These are phyloP conservation scores for Staphylotrichum longicolle DNA, from an alignment of 495 filamentous ascomycete genomes.

Conservation along the genomic window DNA sequence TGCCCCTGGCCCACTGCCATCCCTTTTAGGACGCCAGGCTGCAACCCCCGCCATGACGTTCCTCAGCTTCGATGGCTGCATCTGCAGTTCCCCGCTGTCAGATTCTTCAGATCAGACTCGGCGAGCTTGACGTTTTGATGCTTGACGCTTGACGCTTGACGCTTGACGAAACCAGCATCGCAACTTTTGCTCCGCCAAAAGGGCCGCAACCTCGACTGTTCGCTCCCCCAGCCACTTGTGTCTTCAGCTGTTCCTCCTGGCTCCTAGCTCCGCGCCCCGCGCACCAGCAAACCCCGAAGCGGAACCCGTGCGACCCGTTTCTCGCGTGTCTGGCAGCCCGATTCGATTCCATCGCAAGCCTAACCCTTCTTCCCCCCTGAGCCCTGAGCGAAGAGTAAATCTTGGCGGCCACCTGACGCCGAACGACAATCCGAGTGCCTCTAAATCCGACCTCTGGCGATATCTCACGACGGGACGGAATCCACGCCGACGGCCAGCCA, in stretches of 20 bases:
- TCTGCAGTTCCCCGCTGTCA: not conserved
- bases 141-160: too few species aligned
- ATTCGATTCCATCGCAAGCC: conserved; percentile 5
- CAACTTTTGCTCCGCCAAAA: too few species aligned
- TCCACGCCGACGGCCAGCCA: too few species aligned
- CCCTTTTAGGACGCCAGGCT: not conserved
- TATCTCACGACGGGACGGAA: too few species aligned
- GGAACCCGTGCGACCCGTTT: not conserved
- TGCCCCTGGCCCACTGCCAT: too few species aligned
- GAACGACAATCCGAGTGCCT: not conserved
- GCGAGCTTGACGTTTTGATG: too few species aligned
- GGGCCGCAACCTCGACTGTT: too few species aligned
- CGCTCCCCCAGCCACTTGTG: too few species aligned
- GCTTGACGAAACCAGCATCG: too few species aligned
- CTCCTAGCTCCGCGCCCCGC: not conserved
- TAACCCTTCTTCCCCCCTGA: too few species aligned
- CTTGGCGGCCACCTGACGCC: not conserved
- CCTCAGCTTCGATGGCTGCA: conserved; percentile 23
- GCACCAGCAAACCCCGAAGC: not conserved
- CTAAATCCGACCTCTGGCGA: not conserved
- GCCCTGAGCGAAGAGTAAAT: not conserved
- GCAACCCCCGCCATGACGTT: conserved; percentile 25
- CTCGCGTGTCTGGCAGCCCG: conserved; percentile 12
- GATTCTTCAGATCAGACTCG: not conserved
- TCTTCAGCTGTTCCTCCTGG: too few species aligned